Conservation (phyloP, 2,329 filamentous ascomycete genomes). For the Microcyclosporella mali region DNA sequence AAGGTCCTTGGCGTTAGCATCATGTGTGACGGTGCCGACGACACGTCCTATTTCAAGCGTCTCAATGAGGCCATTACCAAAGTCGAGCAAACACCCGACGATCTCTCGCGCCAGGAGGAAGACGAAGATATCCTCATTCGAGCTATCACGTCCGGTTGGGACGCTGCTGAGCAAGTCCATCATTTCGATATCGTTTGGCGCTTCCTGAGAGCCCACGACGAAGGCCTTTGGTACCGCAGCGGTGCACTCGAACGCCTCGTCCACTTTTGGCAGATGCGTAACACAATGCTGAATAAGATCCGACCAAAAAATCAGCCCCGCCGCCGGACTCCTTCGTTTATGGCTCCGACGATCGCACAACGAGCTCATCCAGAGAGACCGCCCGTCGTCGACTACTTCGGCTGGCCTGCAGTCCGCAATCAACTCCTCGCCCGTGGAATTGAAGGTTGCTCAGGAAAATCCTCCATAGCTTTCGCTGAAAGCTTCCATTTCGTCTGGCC, state of each 20-base stretch:
- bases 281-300: slow-evolving; percentile 18
- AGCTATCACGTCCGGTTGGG: slow-evolving; percentile 17
- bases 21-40: slow-evolving; percentile 14
- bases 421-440: slow-evolving; percentile 13
- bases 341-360: slow-evolving; percentile 13
- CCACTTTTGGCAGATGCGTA: slow-evolving; percentile 17
- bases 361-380: slow-evolving; percentile 5
- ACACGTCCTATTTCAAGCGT: slow-evolving; percentile 16
- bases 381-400: slow-evolving; percentile 18
- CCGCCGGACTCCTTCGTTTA: slow-evolving; percentile 8
- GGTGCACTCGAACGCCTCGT: slow-evolving; percentile 14
- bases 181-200: slow-evolving; percentile 22
- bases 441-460: slow-evolving; percentile 9
- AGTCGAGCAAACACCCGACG: slow-evolving; percentile 16
- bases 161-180: slow-evolving; percentile 18
- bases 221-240: slow-evolving; percentile 19
- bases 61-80: slow-evolving; percentile 15
- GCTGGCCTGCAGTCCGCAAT: slow-evolving; percentile 18
- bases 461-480: slow-evolving; percentile 16
- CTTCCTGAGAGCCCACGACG: slow-evolving; percentile 18
- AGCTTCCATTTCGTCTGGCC: slow-evolving; percentile 18
- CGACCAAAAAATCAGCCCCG: slow-evolving; percentile 17
- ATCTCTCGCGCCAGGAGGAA: slow-evolving; percentile 11
- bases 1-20: slow-evolving; percentile 17
- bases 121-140: slow-evolving; percentile 20